Percentiles rank a stretch among this genome's conserved stretches.
Evolutionary conservation across 352 stramenopile genomes (phyloP).

Genomic region (Nothophytophthora sp.): DNA sequence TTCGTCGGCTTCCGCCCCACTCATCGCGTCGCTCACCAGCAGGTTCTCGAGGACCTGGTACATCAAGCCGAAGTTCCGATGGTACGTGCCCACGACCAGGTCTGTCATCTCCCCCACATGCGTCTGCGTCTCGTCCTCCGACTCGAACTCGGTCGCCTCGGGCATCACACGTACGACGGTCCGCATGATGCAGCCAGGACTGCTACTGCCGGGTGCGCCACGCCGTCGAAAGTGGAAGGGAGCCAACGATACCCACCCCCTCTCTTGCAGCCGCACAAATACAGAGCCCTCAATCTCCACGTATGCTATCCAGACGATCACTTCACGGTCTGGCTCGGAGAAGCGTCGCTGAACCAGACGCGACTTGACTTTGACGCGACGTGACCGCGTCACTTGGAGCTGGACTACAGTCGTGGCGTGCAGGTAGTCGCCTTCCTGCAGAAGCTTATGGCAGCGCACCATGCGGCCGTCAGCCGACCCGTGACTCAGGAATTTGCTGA

Average conservation of each 20-base stretch:
- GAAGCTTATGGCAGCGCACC: constrained; percentile 4
- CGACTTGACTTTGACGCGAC: constrained; percentile 8
- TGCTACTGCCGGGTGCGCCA: too few relatives aligned
- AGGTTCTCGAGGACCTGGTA: constrained; percentile 21
- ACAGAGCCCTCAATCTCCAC: constrained; percentile 34
- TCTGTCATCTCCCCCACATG: constrained; percentile 14
- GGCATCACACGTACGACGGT: constrained; percentile 9
- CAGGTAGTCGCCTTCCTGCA: constrained; percentile 3
- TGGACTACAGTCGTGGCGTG: constrained; percentile 14
- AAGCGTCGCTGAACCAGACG: constrained; percentile 14
- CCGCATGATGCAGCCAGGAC: constrained; percentile 1
- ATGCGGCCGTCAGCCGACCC: constrained; percentile 4
- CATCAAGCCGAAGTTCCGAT: constrained; percentile 13
- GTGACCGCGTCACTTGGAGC: constrained; percentile 3
- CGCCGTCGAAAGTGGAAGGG: neutral
- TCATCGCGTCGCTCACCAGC: constrained; percentile 14
- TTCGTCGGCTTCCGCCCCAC: neutral
- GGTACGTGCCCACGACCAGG: constrained; percentile 16
- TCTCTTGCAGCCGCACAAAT: constrained; percentile 31
- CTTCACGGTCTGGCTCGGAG: neutral
- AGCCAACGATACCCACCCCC: constrained; percentile 17
- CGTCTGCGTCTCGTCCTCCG: constrained; percentile 7
- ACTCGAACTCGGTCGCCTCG: constrained; percentile 8
- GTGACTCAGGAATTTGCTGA: constrained; percentile 5
- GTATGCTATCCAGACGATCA: constrained; percentile 26